phyloP scores from a whole-genome alignment of 139 green algal genomes.

The Raphidocelis subcapitata region DNA sequence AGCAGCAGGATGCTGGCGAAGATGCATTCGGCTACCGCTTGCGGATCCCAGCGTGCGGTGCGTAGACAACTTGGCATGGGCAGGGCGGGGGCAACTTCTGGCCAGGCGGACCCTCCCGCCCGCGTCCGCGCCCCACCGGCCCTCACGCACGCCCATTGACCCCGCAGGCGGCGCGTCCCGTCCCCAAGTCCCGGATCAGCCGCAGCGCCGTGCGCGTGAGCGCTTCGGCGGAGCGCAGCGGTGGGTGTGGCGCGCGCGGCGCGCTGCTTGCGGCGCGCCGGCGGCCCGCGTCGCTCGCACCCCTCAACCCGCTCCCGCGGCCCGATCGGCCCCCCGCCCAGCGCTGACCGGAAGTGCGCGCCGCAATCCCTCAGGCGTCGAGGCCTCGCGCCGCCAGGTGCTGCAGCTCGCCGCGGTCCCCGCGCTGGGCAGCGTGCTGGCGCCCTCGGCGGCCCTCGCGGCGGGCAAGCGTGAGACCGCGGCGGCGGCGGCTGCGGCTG shows the following conservation, averaged over 20 bases:
- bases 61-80: too few relatives aligned
- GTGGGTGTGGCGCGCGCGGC: background rate
- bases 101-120: too few relatives aligned
- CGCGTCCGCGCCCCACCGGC: too few relatives aligned
- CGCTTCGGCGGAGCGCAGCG: background rate
- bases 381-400: constrained; percentile 18
- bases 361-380: background rate
- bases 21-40: too few relatives aligned
- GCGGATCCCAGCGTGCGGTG: too few relatives aligned
- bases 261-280: background rate
- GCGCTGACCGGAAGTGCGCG: too few relatives aligned
- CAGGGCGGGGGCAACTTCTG: too few relatives aligned
- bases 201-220: background rate
- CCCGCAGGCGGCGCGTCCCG: too few relatives aligned
- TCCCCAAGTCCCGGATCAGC: background rate
- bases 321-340: too few relatives aligned
- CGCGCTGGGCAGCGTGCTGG: constrained; percentile 5
- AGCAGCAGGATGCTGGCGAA: too few relatives aligned
- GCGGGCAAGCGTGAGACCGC: constrained; percentile 29
- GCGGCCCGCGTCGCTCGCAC: background rate
- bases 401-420: constrained; percentile 22
- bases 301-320: background rate
- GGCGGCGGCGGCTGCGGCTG: too few relatives aligned
- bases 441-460: constrained; percentile 11
- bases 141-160: too few relatives aligned